Percentiles rank a stretch among this genome's conserved stretches.
These are phyloP conservation scores for Aegilops sharonensis DNA, from an alignment of 176 grass and related monocot genomes.

Conservation along the genomic window DNA sequence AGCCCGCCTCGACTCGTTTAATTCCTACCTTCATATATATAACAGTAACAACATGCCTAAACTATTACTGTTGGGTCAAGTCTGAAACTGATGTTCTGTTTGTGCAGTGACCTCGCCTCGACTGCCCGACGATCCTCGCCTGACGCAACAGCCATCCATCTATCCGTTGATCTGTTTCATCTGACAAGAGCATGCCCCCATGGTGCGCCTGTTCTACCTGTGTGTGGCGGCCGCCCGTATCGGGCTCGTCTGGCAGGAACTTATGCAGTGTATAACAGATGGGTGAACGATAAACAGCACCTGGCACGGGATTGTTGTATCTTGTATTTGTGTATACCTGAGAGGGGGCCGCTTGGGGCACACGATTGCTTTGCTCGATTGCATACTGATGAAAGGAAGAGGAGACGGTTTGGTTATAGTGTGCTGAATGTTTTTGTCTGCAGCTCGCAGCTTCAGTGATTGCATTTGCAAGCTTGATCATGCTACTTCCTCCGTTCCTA, in stretches of 20 bases:
- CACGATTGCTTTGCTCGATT: neutral
- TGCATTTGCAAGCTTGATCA: neutral
- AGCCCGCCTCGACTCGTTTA: neutral
- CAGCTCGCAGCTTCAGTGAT: neutral
- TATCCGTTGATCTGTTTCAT: neutral
- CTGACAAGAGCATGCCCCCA: conserved; percentile 1
- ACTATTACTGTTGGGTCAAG: neutral
- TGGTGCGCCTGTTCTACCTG: neutral
- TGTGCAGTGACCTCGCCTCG: neutral
- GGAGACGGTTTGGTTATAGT: neutral
- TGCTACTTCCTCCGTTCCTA: too few relatives aligned
- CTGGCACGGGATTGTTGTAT: neutral
- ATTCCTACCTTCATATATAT: neutral
- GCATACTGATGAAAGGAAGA: neutral
- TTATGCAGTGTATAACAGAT: neutral
- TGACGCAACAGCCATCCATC: neutral
- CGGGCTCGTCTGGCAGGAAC: neutral
- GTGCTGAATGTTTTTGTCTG: neutral
- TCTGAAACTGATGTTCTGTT: conserved; percentile 4
- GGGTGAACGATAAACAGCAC: neutral
- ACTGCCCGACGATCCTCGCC: neutral
- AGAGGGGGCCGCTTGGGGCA: neutral
- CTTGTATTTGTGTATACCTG: conserved; percentile 24
- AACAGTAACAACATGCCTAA: neutral
- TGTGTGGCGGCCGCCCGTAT: neutral